These are phyloP conservation scores for Cordyceps militaris DNA, from an alignment of 2,329 filamentous ascomycete genomes.

Conservation along the genomic window DNA sequence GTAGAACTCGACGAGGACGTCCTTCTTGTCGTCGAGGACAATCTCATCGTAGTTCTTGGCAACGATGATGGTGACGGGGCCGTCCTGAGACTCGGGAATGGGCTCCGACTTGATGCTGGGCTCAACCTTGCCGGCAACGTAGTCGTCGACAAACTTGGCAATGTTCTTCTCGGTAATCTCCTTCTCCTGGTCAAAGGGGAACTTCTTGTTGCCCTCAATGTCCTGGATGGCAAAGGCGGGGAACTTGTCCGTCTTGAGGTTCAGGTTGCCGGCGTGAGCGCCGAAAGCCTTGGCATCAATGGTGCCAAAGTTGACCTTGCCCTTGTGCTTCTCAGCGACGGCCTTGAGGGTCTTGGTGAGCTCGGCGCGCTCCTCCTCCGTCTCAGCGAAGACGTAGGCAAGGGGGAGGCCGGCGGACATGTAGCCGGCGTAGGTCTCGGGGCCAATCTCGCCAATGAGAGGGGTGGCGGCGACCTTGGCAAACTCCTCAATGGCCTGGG, in stretches of 20 bases:
- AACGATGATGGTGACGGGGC: conserved; percentile 79
- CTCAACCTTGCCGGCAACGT: conserved; percentile 78
- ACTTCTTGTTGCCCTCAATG: conserved; percentile 92
- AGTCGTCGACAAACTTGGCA: conserved; percentile 77
- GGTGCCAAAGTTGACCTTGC: conserved; percentile 93
- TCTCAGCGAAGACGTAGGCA: conserved; percentile 96
- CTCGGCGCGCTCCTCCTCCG: conserved; percentile 75
- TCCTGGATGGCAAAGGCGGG: conserved; percentile 98
- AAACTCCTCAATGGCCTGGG: conserved; percentile 73
- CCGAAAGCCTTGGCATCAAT: conserved; percentile 94
- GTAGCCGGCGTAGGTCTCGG: conserved; percentile 92
- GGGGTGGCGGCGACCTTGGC: conserved; percentile 80
- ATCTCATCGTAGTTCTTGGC: conserved; percentile 90
- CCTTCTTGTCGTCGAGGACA: conserved; percentile 89
- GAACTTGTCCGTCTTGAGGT: conserved; percentile 93
- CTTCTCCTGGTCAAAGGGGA: conserved; percentile 80
- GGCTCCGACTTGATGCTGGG: conserved; percentile 98
- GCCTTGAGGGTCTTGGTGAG: conserved; percentile 73
- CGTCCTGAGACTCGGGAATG: conserved; percentile 88
- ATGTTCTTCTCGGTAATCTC: conserved; percentile 67
- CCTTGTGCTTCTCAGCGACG: conserved; percentile 85
- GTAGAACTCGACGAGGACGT: conserved; percentile 97
- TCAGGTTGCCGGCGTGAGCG: conserved; percentile 92
- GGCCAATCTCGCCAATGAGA: conserved; percentile 90
- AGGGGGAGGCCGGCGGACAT: conserved; percentile 89